Percentiles rank a stretch among this genome's conserved stretches.
Evolutionary conservation across 805 yeast genomes (phyloP).

Genomic region (Candida silvicultrix): DNA sequence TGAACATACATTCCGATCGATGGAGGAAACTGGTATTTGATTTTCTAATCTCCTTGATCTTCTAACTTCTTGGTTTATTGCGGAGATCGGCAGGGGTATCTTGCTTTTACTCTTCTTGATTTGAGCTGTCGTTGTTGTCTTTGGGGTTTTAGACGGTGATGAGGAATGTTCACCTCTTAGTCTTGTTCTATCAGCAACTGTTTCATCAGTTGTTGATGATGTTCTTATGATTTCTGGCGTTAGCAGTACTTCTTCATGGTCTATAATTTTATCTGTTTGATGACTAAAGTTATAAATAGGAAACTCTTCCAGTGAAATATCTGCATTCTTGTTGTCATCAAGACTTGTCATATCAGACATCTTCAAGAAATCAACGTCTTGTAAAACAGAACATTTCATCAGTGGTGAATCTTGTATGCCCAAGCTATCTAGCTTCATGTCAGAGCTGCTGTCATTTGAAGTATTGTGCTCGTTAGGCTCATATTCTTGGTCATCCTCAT

Average conservation of each 20-base stretch:
- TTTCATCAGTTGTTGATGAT: not conserved
- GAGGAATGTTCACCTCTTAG: not conserved
- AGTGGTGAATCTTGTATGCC: not conserved
- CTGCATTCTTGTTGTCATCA: not conserved
- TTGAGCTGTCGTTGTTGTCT: too few relatives aligned
- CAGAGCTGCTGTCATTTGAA: not conserved
- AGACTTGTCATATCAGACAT: not conserved
- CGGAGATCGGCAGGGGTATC: conserved; percentile 13
- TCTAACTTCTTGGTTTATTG: conserved; percentile 6
- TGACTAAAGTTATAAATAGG: not conserved
- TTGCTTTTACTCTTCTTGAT: conserved; percentile 9
- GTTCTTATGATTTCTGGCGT: not conserved
- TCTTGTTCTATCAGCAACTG: not conserved
- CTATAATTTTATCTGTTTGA: not conserved
- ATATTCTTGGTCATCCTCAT: not conserved
- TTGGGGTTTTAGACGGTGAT: not conserved
- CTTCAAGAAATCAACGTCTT: not conserved
- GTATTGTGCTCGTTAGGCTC: not conserved
- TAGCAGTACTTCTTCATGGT: not conserved
- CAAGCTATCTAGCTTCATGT: not conserved
- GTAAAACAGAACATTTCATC: not conserved
- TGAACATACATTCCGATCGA: conserved; percentile 4
- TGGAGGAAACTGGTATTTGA: not conserved
- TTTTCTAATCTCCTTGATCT: conserved; percentile 16
- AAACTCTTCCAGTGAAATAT: not conserved